phyloP scores from a whole-genome alignment of 305 asterid species.

The Solanum hybrid region DNA sequence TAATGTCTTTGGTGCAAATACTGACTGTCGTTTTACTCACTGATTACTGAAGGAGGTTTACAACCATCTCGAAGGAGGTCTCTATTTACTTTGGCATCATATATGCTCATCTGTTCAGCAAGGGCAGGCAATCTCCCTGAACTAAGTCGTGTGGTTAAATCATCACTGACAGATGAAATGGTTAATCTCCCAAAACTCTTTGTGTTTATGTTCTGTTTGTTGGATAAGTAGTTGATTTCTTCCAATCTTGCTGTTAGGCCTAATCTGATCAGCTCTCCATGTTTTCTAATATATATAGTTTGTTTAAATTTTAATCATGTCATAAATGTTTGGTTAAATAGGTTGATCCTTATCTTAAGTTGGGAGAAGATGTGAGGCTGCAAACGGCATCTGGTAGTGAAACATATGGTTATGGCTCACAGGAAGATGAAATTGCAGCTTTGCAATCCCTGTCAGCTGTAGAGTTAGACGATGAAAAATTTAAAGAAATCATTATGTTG shows the following conservation, averaged over 20 bases:
- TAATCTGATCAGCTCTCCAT: background rate
- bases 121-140: conserved; percentile 36
- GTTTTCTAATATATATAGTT: background rate
- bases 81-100: conserved; percentile 41
- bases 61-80: conserved; percentile 43
- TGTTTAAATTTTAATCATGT: background rate
- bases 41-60: conserved; percentile 31
- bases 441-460: conserved; percentile 27
- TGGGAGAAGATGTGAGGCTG: conserved; percentile 31
- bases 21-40: conserved; percentile 4
- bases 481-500: conserved; percentile 30
- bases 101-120: conserved; percentile 38
- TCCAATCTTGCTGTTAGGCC: background rate
- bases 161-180: conserved; percentile 36
- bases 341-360: conserved; percentile 38
- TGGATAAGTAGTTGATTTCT: background rate
- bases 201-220: background rate
- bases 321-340: conserved; percentile 7
- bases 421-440: conserved; percentile 36
- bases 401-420: conserved; percentile 31
- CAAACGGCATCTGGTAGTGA: conserved; percentile 18
- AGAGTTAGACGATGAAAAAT: conserved; percentile 21
- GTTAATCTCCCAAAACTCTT: conserved; percentile 15
- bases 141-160: conserved; percentile 26
- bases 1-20: background rate